Evolutionary conservation across 495 filamentous ascomycete genomes (phyloP).

Genomic region (Aspergillus conjunctus): DNA sequence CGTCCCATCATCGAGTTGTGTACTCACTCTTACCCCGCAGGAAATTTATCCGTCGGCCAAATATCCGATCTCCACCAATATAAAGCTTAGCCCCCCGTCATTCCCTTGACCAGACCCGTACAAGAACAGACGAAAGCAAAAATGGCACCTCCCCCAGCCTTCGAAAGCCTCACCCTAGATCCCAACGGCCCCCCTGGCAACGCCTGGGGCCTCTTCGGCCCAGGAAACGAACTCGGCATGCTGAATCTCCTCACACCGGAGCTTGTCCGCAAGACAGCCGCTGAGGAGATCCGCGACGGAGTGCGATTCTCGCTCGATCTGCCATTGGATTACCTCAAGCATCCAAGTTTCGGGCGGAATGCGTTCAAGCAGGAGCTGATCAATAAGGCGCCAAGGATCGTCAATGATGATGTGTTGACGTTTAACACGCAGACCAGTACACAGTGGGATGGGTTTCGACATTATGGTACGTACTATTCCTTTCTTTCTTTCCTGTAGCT

Average conservation of each 20-base stretch:
- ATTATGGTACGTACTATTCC: slow-evolving; percentile 41
- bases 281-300: slow-evolving; percentile 54
- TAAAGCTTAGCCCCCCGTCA: background rate
- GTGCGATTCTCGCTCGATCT: slow-evolving; percentile 48
- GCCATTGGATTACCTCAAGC: slow-evolving; percentile 31
- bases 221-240: slow-evolving; percentile 48
- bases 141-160: slow-evolving; percentile 32
- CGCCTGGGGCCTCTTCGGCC: slow-evolving; percentile 54
- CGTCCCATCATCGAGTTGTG: too few relatives aligned
- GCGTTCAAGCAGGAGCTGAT: slow-evolving; percentile 35
- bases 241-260: slow-evolving; percentile 54
- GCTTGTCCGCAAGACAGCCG: slow-evolving; percentile 44
- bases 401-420: slow-evolving; percentile 62
- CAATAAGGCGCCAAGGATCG: slow-evolving; percentile 42
- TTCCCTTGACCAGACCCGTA: background rate
- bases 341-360: slow-evolving; percentile 36
- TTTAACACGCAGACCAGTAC: slow-evolving; percentile 62
- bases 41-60: too few relatives aligned
- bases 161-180: slow-evolving; percentile 50
- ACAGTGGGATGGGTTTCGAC: slow-evolving; percentile 61
- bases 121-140: background rate
- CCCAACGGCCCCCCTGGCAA: slow-evolving; percentile 47
- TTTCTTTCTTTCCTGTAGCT: background rate
- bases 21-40: too few relatives aligned
- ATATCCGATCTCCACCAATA: slow-evolving; percentile 14